Conservation (phyloP, 805 yeast species). For the Candida boleticola region DNA sequence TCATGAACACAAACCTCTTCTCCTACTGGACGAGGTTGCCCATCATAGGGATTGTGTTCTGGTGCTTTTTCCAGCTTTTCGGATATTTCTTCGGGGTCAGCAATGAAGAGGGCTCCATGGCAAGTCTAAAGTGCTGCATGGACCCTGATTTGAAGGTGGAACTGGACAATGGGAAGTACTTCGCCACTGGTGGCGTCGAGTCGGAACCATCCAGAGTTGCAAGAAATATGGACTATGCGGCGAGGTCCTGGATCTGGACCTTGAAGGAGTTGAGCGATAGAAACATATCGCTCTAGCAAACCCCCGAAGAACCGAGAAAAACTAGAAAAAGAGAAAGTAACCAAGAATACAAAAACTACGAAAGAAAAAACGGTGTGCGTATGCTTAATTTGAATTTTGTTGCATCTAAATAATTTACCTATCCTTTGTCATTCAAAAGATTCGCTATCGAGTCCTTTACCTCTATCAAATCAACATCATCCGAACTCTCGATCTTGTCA, state of each 20-base stretch:
- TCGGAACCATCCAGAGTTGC: conserved; percentile 60
- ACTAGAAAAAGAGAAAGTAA: no score
- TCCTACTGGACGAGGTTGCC: conserved; percentile 78
- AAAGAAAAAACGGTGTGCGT: no score
- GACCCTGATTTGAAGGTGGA: conserved; percentile 47
- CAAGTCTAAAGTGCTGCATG: conserved; percentile 63
- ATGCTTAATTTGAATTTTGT: no score
- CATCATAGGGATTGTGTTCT: conserved; percentile 68
- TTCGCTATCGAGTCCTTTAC: no score
- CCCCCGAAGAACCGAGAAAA: no score
- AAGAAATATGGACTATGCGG: conserved; percentile 53
- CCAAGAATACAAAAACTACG: no score
- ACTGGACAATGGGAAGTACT: conserved; percentile 70
- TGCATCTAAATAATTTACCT: no score
- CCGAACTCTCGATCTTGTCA: no score
- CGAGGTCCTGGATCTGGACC: conserved; percentile 80
- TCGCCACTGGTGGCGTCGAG: conserved; percentile 57
- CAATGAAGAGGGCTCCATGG: conserved; percentile 66
- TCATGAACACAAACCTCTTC: conserved; percentile 76
- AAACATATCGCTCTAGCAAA: conserved; percentile 22
- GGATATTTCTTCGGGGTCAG: conserved; percentile 70
- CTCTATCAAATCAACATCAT: no score
- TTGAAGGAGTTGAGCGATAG: conserved; percentile 55
- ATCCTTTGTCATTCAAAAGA: no score
- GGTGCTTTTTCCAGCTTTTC: conserved; percentile 69